phyloP scores from a whole-genome alignment of 192 early-diverging fungal species.

The Blastocladiella britannica region DNA sequence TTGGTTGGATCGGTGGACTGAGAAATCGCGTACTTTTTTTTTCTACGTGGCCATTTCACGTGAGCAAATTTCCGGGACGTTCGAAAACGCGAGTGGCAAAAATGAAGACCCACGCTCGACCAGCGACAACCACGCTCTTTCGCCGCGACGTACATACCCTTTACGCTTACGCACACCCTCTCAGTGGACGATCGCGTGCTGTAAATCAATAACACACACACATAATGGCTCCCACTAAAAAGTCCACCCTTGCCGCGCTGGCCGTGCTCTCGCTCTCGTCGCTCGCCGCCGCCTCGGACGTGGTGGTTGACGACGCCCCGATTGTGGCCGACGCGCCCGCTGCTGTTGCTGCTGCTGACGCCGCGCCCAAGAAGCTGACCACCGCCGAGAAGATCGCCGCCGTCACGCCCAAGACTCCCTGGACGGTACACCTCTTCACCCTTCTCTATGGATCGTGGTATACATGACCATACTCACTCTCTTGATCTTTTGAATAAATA shows the following conservation, averaged over 20 bases:
- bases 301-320: too few relatives aligned
- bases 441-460: not conserved
- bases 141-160: too few relatives aligned
- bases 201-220: too few relatives aligned
- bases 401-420: not conserved
- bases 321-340: conserved; percentile 1
- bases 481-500: not conserved
- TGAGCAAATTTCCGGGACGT: too few relatives aligned
- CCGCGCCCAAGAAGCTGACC: not conserved
- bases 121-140: too few relatives aligned
- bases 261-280: not conserved
- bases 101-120: too few relatives aligned
- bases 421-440: not conserved
- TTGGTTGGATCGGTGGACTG: not conserved
- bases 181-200: too few relatives aligned
- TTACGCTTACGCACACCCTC: too few relatives aligned
- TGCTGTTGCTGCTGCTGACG: not conserved
- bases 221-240: too few relatives aligned
- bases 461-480: not conserved
- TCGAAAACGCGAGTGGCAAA: too few relatives aligned
- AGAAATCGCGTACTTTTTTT: too few relatives aligned
- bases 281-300: not conserved
- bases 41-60: too few relatives aligned
- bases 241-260: not conserved
- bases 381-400: not conserved